Percentiles rank a stretch among this genome's conserved stretches.
Conservation (phyloP, 495 filamentous ascomycete species). For the Tetracladium setigerum region DNA sequence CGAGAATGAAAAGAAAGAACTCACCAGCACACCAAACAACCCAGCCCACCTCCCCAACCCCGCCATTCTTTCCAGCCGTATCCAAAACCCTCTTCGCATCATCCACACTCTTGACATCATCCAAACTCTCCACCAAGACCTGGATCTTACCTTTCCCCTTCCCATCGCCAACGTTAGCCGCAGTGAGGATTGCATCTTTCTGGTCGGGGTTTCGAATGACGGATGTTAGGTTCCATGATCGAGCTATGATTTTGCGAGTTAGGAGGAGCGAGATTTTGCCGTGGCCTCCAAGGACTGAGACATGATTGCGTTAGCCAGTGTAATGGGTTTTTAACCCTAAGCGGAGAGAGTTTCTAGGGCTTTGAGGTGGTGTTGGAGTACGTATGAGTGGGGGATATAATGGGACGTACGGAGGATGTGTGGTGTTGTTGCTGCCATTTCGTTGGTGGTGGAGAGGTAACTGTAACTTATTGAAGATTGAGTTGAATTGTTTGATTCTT, state of each 20-base stretch:
- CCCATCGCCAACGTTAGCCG: conserved; percentile 46
- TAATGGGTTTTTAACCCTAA: neutral
- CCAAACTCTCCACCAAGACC: conserved; percentile 62
- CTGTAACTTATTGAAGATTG: too few species aligned
- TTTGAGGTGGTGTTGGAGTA: neutral
- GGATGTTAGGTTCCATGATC: conserved; percentile 68
- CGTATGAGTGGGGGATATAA: neutral
- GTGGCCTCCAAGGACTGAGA: conserved; percentile 62
- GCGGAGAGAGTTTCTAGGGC: neutral
- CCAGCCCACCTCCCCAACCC: conserved; percentile 27
- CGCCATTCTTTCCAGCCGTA: conserved; percentile 42
- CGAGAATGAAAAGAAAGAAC: conserved; percentile 4
- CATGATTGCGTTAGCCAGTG: conserved; percentile 41
- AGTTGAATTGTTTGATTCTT: too few species aligned
- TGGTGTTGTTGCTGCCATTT: too few species aligned
- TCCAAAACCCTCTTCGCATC: conserved; percentile 58
- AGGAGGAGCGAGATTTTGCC: conserved; percentile 72
- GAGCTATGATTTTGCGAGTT: conserved; percentile 65
- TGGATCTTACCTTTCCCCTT: conserved; percentile 24
- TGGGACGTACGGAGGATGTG: too few species aligned
- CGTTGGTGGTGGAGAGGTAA: too few species aligned
- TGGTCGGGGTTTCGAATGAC: conserved; percentile 68
- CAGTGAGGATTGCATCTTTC: conserved; percentile 49
- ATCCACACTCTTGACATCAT: conserved; percentile 54
- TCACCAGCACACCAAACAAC: conserved; percentile 74